These are phyloP conservation scores for Drechslerella dactyloides DNA, from an alignment of 2,329 filamentous ascomycete genomes.

Conservation along the genomic window DNA sequence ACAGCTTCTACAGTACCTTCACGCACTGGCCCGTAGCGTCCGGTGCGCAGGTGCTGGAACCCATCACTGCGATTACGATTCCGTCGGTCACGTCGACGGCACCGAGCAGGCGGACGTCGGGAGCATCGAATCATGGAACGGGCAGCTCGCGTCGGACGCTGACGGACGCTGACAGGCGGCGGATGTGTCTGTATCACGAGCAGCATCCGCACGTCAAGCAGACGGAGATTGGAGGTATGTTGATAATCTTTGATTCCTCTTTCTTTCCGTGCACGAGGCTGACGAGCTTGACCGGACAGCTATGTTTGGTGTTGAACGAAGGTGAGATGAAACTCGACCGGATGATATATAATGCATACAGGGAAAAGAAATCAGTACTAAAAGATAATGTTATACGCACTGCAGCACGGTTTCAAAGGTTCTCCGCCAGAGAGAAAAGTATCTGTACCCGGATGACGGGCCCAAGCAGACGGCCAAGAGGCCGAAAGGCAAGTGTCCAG, in stretches of 20 bases:
- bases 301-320: slow-evolving; percentile 94
- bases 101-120: slow-evolving; percentile 63
- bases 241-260: not conserved
- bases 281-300: slow-evolving; percentile 61
- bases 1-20: slow-evolving; percentile 46
- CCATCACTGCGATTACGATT: slow-evolving; percentile 37
- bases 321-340: slow-evolving; percentile 65
- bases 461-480: slow-evolving; percentile 80
- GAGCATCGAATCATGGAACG: slow-evolving; percentile 63
- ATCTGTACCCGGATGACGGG: slow-evolving; percentile 80
- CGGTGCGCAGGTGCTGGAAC: slow-evolving; percentile 36
- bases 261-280: slow-evolving; percentile 19
- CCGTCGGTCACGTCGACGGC: slow-evolving; percentile 66
- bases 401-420: slow-evolving; percentile 97
- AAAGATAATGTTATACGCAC: slow-evolving; percentile 52
- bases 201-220: slow-evolving; percentile 91
- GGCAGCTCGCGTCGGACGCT: slow-evolving; percentile 82
- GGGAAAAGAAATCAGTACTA: slow-evolving; percentile 24
- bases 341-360: slow-evolving; percentile 15
- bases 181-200: slow-evolving; percentile 93
- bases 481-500: slow-evolving; percentile 81
- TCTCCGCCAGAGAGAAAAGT: slow-evolving; percentile 90
- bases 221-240: slow-evolving; percentile 86
- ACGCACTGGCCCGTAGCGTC: slow-evolving; percentile 47
- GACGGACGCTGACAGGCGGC: slow-evolving; percentile 85